Evolutionary conservation across 805 yeast species (phyloP), one percentile per base, ranked within the genome.

Genomic region (Yarrowia keelungensis): DNA sequence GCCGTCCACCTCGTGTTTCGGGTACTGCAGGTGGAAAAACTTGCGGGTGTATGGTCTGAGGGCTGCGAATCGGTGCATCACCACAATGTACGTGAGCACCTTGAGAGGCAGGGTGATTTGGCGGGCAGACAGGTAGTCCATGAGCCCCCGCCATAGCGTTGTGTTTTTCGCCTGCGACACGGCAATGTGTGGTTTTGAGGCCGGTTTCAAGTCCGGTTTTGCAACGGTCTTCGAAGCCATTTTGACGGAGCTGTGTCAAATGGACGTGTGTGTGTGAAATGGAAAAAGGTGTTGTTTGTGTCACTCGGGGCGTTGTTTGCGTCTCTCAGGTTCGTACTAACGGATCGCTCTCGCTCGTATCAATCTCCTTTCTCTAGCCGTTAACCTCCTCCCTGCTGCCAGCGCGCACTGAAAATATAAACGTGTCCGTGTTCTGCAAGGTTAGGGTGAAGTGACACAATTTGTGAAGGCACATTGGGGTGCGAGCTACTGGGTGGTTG

Each of bases 11-110:
- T 70, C 71, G 12, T 64, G 68, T 11, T 32, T 53, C 10, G 76
- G 73, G 73, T 84, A 79, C 69, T 83, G 86, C 51, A 85, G 71
- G 39, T 74, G 76, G 50, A 81, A 73, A 69, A 84, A 82, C 73
- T 81, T 82, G 46, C 71, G 16, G 3, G 81, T 75, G 71, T 70
- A 75, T 12, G 77, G 77, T 49, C 71, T 58, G 19, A 76, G 73
- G 15, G 66, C 64, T 1, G 80, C 77, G 16, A 78, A 70, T 42
- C 70, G 73, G 59, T 79, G 73, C 16, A 75, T 71, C 0, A 73
- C 14, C 12, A 71, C 67, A 32, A 79, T 64, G 4, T 72, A 54
- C 2, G 70, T 53, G 16, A 80, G 68, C 5, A 74, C 45, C 8
- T 62, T 47, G 45, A 62, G 45, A 1, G 67, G 67, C 12, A 62